phyloP scores from a whole-genome alignment of 2,329 filamentous ascomycete genomes.

The Cercospora sp. region DNA sequence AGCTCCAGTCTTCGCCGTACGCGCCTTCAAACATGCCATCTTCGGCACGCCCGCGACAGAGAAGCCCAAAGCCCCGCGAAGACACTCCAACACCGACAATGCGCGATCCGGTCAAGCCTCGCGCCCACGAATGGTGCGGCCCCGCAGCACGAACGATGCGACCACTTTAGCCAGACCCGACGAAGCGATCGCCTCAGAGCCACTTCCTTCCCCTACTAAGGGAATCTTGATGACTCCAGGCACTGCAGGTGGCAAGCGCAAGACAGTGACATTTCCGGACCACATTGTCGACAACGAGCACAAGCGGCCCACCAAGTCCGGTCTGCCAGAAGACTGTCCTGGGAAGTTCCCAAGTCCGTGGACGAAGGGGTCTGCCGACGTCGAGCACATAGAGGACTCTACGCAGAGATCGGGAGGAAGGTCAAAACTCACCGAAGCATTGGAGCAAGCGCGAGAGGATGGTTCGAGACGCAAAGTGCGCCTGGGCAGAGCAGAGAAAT shows the following conservation, averaged over 20 bases:
- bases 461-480: conserved; percentile 32
- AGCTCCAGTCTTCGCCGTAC: conserved; percentile 65
- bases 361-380: conserved; percentile 37
- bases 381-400: conserved; percentile 31
- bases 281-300: conserved; percentile 58
- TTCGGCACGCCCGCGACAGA: conserved; percentile 63
- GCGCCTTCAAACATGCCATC: conserved; percentile 65
- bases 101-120: conserved; percentile 25
- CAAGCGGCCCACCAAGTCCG: conserved; percentile 49
- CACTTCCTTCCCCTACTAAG: conserved; percentile 54
- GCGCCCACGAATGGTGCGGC: conserved; percentile 33
- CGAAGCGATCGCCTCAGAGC: conserved; percentile 27
- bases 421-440: conserved; percentile 47
- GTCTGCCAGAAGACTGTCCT: conserved; percentile 50
- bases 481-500: conserved; percentile 31
- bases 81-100: conserved; percentile 36
- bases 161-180: conserved; percentile 22
- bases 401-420: conserved; percentile 38
- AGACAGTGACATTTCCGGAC: conserved; percentile 62
- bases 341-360: conserved; percentile 55
- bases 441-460: conserved; percentile 48
- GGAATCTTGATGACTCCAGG: conserved; percentile 66
- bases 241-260: conserved; percentile 56
- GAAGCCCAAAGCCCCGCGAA: conserved; percentile 33
- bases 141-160: conserved; percentile 35